Evolutionary conservation across 768 basidiomycete species (phyloP).

Genomic region (Termitomyces bulborhizus): DNA sequence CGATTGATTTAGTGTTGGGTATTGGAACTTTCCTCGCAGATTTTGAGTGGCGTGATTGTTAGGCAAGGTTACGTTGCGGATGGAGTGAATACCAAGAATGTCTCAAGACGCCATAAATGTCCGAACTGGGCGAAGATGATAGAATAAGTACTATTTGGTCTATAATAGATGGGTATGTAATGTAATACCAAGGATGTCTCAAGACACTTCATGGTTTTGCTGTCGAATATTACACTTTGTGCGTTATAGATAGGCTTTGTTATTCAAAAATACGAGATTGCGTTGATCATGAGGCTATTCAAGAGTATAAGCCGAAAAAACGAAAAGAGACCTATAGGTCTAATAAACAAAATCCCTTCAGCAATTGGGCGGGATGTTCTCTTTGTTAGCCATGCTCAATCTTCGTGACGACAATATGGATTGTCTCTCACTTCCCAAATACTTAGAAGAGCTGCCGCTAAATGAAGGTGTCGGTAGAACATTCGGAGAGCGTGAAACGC

Average conservation of each 20-base stretch:
- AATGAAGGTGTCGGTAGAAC: background rate
- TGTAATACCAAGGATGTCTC: background rate
- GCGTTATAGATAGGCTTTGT: background rate
- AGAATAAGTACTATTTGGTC: no score
- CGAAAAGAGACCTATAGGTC: background rate
- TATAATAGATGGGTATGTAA: no score
- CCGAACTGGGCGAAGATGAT: background rate
- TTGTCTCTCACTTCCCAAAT: background rate
- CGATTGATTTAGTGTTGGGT: no score
- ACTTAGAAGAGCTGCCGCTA: background rate
- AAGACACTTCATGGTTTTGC: background rate
- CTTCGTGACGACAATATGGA: background rate
- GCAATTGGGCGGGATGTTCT: background rate
- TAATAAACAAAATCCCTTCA: background rate
- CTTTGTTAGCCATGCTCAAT: constrained; percentile 3
- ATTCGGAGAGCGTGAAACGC: background rate
- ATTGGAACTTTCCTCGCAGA: no score
- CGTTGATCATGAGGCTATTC: background rate
- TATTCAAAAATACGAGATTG: background rate
- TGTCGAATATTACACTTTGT: background rate
- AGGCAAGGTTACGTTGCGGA: no score
- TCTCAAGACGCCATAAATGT: no score
- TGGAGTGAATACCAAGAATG: no score
- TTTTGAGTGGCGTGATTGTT: no score
- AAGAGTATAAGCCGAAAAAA: background rate